These are phyloP conservation scores for Glycyrrhiza uralensis DNA, from an alignment of 306 rosid species.

Conservation along the genomic window DNA sequence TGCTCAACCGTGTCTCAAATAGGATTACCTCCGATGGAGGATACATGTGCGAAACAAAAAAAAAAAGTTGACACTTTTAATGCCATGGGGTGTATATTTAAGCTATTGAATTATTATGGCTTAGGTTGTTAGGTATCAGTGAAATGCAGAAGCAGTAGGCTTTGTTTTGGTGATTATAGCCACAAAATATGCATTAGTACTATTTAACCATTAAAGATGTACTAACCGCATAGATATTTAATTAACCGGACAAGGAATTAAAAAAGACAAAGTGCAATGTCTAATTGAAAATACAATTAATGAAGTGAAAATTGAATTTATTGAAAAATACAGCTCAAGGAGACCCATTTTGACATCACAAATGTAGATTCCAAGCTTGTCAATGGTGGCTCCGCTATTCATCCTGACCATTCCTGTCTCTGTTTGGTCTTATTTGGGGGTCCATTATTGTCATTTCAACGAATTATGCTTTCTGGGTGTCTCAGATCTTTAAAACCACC, in stretches of 20 bases:
- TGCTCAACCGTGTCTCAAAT: no score
- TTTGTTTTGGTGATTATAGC: background rate
- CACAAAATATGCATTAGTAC: background rate
- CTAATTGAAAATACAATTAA: no score
- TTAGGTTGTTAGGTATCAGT: background rate
- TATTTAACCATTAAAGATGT: background rate
- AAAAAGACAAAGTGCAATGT: background rate
- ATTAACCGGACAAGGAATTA: no score
- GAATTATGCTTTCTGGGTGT: conserved; percentile 32
- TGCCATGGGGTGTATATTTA: background rate
- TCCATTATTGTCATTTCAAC: conserved; percentile 42
- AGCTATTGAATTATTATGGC: no score
- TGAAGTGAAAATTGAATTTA: background rate
- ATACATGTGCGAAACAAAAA: no score
- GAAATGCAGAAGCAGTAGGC: background rate
- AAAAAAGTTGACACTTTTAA: background rate
- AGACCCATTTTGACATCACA: conserved; percentile 14
- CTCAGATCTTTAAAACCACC: conserved; percentile 20
- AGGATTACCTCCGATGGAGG: no score
- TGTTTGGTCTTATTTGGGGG: conserved; percentile 30
- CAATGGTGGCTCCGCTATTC: conserved; percentile 39
- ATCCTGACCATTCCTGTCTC: conserved; percentile 30
- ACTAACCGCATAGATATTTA: background rate
- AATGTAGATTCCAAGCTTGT: conserved; percentile 43
- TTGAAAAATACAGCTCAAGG: conserved; percentile 2